Percentiles rank a stretch among this genome's conserved stretches.
Evolutionary conservation across 257 asterid species (phyloP).

Genomic region (Marsdenia floribunda): DNA sequence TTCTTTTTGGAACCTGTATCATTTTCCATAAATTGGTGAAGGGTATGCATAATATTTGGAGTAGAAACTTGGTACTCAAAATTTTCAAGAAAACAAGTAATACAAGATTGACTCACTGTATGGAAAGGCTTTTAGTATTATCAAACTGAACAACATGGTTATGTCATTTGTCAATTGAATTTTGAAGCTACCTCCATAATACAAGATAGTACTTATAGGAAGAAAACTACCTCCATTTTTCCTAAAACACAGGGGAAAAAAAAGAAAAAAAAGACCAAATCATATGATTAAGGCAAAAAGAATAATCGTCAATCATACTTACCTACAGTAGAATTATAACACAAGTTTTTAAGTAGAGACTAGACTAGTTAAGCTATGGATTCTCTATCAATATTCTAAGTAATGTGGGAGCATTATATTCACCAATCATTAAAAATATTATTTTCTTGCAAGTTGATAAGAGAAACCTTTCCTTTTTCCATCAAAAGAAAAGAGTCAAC

Average conservation of each 20-base stretch:
- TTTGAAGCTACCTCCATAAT: neutral
- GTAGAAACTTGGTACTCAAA: neutral
- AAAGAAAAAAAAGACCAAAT: neutral
- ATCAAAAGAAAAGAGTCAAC: neutral
- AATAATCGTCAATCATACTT: neutral
- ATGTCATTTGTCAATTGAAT: neutral
- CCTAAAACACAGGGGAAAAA: neutral
- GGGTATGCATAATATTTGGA: neutral
- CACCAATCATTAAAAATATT: neutral
- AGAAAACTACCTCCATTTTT: neutral
- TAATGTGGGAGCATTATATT: neutral
- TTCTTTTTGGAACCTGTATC: neutral
- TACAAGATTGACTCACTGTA: neutral
- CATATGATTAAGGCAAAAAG: neutral
- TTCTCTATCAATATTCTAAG: neutral
- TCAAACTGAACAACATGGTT: neutral
- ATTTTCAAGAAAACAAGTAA: neutral
- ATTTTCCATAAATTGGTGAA: neutral
- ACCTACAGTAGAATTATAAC: too few species aligned
- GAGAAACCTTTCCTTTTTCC: neutral
- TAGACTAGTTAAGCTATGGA: neutral
- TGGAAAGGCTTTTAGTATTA: neutral
- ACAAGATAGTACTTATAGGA: neutral
- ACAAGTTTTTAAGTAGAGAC: too few species aligned
- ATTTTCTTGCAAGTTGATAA: neutral